These are phyloP conservation scores for Cercospora beticola DNA, from an alignment of 2,329 filamentous ascomycete genomes.

Conservation along the genomic window DNA sequence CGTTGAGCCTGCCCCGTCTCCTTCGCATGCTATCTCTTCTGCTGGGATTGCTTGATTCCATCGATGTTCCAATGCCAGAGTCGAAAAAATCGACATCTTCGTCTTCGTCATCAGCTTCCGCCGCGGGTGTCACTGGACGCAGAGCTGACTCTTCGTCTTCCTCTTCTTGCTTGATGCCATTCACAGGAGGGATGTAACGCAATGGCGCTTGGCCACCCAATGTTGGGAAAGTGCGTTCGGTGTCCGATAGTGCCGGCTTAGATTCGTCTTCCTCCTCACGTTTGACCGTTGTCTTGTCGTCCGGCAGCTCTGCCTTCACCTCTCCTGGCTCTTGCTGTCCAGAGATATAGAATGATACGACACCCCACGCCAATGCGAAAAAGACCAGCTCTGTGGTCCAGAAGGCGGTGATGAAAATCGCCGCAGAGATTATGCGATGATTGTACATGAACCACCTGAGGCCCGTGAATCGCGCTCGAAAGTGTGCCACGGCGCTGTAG, in stretches of 20 bases:
- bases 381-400: slow-evolving; percentile 74
- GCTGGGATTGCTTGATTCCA: slow-evolving; percentile 43
- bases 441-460: slow-evolving; percentile 84
- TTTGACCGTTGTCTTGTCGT: slow-evolving; percentile 21
- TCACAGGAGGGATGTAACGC: slow-evolving; percentile 28
- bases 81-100: slow-evolving; percentile 48
- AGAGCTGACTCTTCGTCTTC: slow-evolving; percentile 27
- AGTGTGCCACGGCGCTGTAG: slow-evolving; percentile 66
- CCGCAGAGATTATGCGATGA: slow-evolving; percentile 68
- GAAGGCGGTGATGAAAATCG: slow-evolving; percentile 68
- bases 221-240: slow-evolving; percentile 51
- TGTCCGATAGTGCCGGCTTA: slow-evolving; percentile 44
- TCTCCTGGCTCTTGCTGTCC: slow-evolving; percentile 8
- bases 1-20: slow-evolving; percentile 27
- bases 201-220: slow-evolving; percentile 47
- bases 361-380: slow-evolving; percentile 63
- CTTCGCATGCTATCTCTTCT: slow-evolving; percentile 35
- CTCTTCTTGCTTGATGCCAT: slow-evolving; percentile 34
- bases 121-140: slow-evolving; percentile 26
- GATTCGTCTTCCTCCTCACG: slow-evolving; percentile 27
- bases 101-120: slow-evolving; percentile 44
- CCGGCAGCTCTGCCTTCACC: slow-evolving; percentile 23
- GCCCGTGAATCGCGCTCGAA: slow-evolving; percentile 72
- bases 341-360: slow-evolving; percentile 49
- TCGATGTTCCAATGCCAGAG: slow-evolving; percentile 51